Conservation (phyloP, 129 eudicot species). For the Centaurea solstitialis region DNA sequence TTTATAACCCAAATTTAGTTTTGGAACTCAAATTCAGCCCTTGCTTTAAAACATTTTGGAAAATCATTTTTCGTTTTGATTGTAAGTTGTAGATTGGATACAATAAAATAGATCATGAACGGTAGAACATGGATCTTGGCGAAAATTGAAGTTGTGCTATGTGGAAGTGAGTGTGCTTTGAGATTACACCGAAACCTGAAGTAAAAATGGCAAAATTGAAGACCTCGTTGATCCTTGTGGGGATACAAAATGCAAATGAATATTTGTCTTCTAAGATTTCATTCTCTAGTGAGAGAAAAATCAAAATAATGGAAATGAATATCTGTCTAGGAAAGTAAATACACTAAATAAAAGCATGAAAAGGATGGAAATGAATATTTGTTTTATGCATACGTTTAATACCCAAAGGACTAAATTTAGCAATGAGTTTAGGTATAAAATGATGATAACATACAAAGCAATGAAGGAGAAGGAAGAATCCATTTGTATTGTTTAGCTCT, state of each 20-base stretch:
- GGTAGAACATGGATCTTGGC: background rate
- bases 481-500: background rate
- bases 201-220: background rate
- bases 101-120: background rate
- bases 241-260: background rate
- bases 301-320: background rate
- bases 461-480: background rate
- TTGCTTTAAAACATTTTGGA: background rate
- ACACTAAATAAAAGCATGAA: no score
- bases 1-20: background rate
- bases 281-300: background rate
- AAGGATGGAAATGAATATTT: no score
- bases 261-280: background rate
- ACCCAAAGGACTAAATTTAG: no score
- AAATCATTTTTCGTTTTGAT: background rate
- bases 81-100: background rate
- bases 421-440: background rate
- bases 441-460: background rate
- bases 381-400: background rate
- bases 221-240: background rate
- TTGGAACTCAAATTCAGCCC: background rate
- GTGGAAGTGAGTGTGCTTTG: background rate
- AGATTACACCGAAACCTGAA: background rate
- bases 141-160: constrained; percentile 5
- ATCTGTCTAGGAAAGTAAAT: no score